Evolutionary conservation across 345 rosid species (phyloP).

Genomic region (Moricandia arvensis): DNA sequence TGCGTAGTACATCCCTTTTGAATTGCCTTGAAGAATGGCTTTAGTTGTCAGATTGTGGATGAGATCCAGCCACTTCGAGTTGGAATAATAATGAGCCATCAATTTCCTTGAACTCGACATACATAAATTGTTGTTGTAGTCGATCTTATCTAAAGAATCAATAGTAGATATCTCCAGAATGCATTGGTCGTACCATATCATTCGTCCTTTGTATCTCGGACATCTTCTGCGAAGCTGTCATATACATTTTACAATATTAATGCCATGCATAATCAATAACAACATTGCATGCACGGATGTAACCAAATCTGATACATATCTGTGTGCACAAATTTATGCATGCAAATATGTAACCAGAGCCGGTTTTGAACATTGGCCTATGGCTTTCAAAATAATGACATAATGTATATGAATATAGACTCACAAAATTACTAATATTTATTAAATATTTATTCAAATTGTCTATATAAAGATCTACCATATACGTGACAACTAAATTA

Average conservation of each 20-base stretch:
- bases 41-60: not conserved
- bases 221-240: conserved; percentile 9
- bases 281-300: not conserved
- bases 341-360: not conserved
- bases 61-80: conserved; percentile 3
- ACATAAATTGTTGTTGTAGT: conserved; percentile 31
- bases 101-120: conserved; percentile 29
- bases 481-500: no score
- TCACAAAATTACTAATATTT: not conserved
- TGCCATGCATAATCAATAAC: not conserved
- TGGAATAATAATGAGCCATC: conserved; percentile 37
- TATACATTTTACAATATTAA: not conserved
- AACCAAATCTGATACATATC: not conserved
- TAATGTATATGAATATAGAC: not conserved
- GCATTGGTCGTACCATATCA: conserved; percentile 54
- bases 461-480: not conserved
- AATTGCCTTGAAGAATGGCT: not conserved
- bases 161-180: conserved; percentile 43
- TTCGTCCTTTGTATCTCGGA: conserved; percentile 31
- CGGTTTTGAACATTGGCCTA: not conserved
- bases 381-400: not conserved
- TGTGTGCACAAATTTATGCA: not conserved
- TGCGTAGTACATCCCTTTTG: not conserved
- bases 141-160: conserved; percentile 41
- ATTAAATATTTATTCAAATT: not conserved